Evolutionary conservation across 73 alveolate species (phyloP).

Genomic region (Tetrahymena thermophila): DNA sequence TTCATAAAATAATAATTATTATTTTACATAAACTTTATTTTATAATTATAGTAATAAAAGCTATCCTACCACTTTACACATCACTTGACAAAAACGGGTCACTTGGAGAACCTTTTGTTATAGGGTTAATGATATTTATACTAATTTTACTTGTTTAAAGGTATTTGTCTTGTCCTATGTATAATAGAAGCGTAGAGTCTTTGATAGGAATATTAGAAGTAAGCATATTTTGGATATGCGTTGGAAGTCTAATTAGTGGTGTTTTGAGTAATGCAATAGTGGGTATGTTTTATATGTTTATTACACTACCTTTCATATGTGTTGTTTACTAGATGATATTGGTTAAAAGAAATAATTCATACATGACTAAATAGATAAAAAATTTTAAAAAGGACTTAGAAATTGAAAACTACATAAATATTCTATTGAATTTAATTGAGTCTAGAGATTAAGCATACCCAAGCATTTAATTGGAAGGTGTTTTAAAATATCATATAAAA

Average conservation of each 20-base stretch:
- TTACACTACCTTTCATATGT: neutral
- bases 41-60: neutral
- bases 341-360: neutral
- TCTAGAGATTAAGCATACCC: slow-evolving; percentile 10
- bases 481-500: slow-evolving; percentile 3
- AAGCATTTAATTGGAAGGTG: slow-evolving; percentile 20
- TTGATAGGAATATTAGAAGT: neutral
- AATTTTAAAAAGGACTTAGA: neutral
- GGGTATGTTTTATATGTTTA: slow-evolving; percentile 20
- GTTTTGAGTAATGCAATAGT: neutral
- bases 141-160: neutral
- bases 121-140: neutral
- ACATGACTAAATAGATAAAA: neutral
- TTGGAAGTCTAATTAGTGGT: neutral
- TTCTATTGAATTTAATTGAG: neutral
- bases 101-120: neutral
- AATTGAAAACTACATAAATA: neutral
- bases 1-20: too few relatives aligned
- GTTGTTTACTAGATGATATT: neutral
- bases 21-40: neutral
- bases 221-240: neutral
- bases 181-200: neutral
- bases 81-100: neutral
- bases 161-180: neutral
- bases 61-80: neutral